phyloP scores from a whole-genome alignment of 1,284 basidiomycete species.

The Neolentinus lepideus region DNA sequence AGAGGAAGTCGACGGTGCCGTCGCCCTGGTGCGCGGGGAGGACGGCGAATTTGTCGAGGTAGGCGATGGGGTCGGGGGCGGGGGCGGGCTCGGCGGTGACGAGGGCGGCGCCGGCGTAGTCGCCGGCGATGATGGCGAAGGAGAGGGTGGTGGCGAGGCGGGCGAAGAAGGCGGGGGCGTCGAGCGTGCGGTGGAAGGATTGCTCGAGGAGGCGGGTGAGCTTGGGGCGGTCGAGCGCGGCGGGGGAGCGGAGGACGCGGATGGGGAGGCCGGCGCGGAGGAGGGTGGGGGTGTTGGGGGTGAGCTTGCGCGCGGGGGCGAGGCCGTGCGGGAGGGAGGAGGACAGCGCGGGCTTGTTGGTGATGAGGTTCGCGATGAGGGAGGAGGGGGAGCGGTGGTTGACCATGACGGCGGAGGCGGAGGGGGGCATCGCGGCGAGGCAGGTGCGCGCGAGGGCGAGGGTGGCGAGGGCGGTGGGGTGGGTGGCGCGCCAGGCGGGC shows the following conservation, averaged over 20 bases:
- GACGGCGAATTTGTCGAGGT: constrained; percentile 99
- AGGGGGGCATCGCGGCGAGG: constrained; percentile 87
- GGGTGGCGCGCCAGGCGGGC: constrained; percentile 66
- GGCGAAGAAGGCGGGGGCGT: constrained; percentile 71
- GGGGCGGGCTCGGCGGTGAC: constrained; percentile 77
- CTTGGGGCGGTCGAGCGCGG: constrained; percentile 69
- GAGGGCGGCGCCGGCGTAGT: constrained; percentile 93
- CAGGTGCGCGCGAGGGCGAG: constrained; percentile 85
- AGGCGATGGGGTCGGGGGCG: constrained; percentile 82
- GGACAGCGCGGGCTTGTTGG: constrained; percentile 95
- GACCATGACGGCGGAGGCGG: constrained; percentile 93
- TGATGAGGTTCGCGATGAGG: constrained; percentile 95
- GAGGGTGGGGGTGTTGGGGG: constrained; percentile 88
- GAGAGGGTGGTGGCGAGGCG: constrained; percentile 77
- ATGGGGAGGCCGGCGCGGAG: constrained; percentile 87
- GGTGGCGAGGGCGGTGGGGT: constrained; percentile 87
- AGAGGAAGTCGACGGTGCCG: constrained; percentile 98
- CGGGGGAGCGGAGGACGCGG: constrained; percentile 64
- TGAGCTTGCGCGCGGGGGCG: constrained; percentile 54
- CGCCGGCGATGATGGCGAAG: constrained; percentile 93
- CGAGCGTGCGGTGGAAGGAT: constrained; percentile 76
- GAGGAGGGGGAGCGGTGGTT: constrained; percentile 95
- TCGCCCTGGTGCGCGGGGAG: constrained; percentile 93
- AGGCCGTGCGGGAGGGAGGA: constrained; percentile 93
- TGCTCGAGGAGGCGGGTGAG: constrained; percentile 81